Conservation (phyloP, 139 green algal species). For the Yamagishiella unicocca region DNA sequence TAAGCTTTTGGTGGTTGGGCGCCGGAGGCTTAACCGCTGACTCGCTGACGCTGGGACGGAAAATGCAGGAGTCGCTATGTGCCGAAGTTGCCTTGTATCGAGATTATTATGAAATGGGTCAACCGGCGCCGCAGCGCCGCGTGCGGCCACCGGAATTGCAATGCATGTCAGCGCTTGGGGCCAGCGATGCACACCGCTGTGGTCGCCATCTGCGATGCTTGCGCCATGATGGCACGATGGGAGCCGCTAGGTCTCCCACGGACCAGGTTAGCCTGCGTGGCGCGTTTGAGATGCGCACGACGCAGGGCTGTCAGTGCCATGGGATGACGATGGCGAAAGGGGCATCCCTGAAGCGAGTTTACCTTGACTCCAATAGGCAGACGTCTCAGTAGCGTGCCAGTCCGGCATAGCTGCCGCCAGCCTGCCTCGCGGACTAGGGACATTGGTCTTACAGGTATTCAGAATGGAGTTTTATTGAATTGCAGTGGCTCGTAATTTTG, state of each 20-base stretch:
- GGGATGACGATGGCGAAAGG: background rate
- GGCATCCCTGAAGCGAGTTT: background rate
- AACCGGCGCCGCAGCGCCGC: no score
- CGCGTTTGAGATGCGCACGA: no score
- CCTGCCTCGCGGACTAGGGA: conserved; percentile 17
- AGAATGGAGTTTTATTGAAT: background rate
- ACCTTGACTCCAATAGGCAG: background rate
- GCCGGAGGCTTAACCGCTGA: no score
- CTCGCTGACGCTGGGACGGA: no score
- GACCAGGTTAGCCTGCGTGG: background rate
- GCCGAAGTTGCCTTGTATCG: no score
- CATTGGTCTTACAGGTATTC: background rate
- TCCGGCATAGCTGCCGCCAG: conserved; percentile 6
- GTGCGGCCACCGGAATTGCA: no score
- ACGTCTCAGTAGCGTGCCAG: background rate
- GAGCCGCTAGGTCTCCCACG: background rate
- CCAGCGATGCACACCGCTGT: background rate
- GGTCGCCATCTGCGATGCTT: conserved; percentile 10
- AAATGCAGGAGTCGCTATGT: no score
- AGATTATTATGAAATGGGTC: no score
- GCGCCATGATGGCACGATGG: background rate
- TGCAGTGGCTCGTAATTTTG: background rate
- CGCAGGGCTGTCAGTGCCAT: background rate
- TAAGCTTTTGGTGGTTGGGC: no score
- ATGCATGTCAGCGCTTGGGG: no score